These are phyloP conservation scores for Excoecaria cochinchinensis DNA, from an alignment of 345 rosid species.

Conservation along the genomic window DNA sequence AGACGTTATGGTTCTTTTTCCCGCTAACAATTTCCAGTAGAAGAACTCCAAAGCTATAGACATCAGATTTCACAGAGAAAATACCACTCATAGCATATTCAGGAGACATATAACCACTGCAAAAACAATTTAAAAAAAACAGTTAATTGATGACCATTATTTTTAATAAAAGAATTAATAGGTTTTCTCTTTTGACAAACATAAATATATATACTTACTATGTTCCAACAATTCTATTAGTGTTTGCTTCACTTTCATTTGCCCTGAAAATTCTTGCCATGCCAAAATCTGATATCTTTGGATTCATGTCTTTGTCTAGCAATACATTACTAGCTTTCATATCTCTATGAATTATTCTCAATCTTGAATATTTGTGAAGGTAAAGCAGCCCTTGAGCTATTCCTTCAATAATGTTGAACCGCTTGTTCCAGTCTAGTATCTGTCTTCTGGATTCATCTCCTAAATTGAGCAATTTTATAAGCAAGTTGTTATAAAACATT, in stretches of 20 bases:
- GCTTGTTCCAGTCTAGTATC: constrained; percentile 8
- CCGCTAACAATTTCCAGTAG: constrained; percentile 21
- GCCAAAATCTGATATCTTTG: constrained; percentile 29
- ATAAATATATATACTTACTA: not conserved
- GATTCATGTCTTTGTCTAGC: not conserved
- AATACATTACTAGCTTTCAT: constrained; percentile 21
- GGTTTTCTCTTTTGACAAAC: not conserved
- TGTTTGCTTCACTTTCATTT: not conserved
- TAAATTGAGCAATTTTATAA: too few relatives aligned
- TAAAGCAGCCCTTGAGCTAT: constrained; percentile 21
- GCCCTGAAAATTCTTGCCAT: constrained; percentile 19
- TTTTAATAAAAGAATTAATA: not conserved
- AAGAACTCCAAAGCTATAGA: constrained; percentile 24
- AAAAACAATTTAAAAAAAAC: not conserved
- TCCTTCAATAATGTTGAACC: constrained; percentile 10
- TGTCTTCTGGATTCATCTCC: constrained; percentile 11
- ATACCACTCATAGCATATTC: constrained; percentile 24
- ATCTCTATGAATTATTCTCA: constrained; percentile 17
- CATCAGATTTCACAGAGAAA: constrained; percentile 31
- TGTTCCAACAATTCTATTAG: not conserved
- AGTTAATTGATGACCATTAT: too few relatives aligned
- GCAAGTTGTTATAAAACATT: not conserved
- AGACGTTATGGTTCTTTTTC: constrained; percentile 8
- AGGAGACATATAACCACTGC: constrained; percentile 26
- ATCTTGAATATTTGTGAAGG: constrained; percentile 18